Percentiles rank a stretch among this genome's conserved stretches.
phyloP scores from a whole-genome alignment of 2,329 filamentous ascomycete species.

The Botryotinia globosa region DNA sequence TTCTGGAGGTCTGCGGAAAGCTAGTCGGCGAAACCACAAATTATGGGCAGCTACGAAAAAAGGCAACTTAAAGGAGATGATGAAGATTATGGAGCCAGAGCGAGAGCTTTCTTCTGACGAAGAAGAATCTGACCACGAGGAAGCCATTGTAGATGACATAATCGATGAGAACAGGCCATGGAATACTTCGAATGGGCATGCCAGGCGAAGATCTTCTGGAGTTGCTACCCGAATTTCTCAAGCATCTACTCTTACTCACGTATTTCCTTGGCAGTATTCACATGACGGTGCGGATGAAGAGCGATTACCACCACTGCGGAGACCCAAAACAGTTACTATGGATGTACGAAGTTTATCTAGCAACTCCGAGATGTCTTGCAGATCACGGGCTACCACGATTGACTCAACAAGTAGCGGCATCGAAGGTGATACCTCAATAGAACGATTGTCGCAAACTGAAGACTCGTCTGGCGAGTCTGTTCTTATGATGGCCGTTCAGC shows the following conservation, averaged over 20 bases:
- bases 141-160: constrained; percentile 46
- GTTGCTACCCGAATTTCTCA: constrained; percentile 31
- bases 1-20: constrained; percentile 75
- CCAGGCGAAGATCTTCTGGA: constrained; percentile 29
- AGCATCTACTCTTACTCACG: constrained; percentile 62
- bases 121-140: constrained; percentile 33
- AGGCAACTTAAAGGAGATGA: constrained; percentile 74
- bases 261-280: constrained; percentile 83
- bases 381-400: constrained; percentile 75
- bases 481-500: constrained; percentile 79
- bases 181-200: constrained; percentile 31
- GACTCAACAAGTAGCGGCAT: constrained; percentile 69
- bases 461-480: constrained; percentile 76
- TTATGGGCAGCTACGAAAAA: constrained; percentile 82
- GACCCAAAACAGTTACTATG: constrained; percentile 69
- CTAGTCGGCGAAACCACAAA: constrained; percentile 79
- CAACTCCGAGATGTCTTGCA: constrained; percentile 78
- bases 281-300: constrained; percentile 43
- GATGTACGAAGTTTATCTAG: constrained; percentile 85
- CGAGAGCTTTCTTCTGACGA: constrained; percentile 33
- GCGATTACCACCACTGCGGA: constrained; percentile 32
- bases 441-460: constrained; percentile 70
- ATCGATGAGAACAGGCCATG: constrained; percentile 45
- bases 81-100: constrained; percentile 74
- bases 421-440: constrained; percentile 83